Conservation (phyloP, 2,329 filamentous ascomycete genomes). For the Fusarium albosuccineum region DNA sequence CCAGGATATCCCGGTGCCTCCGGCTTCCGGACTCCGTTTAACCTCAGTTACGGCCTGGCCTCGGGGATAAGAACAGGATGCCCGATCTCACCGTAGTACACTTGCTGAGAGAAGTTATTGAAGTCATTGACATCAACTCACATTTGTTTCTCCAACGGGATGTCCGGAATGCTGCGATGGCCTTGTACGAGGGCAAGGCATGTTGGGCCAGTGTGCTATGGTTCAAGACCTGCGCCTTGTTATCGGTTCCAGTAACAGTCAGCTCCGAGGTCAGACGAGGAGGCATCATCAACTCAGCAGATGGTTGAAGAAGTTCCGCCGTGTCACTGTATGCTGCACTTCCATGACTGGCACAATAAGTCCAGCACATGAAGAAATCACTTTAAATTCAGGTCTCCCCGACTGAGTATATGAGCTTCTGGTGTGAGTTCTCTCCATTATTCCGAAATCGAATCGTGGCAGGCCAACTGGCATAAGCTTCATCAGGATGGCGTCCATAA, state of each 20-base stretch:
- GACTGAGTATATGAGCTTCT: neutral
- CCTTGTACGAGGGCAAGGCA: conserved; percentile 20
- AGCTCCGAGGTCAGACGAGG: conserved; percentile 29
- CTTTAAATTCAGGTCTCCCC: conserved; percentile 26
- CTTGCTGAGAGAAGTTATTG: conserved; percentile 22
- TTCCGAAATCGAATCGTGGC: neutral
- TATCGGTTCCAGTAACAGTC: conserved; percentile 12
- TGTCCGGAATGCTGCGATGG: neutral
- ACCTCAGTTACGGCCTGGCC: conserved; percentile 4
- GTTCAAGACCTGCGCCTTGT: conserved; percentile 11
- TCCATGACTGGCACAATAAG: too few species aligned
- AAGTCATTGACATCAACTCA: conserved; percentile 25
- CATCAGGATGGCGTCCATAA: conserved; percentile 45
- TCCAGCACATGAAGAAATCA: neutral
- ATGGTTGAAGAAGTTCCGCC: conserved; percentile 14
- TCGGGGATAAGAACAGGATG: conserved; percentile 18
- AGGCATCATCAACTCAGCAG: conserved; percentile 23
- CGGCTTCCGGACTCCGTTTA: conserved; percentile 41
- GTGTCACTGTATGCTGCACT: conserved; percentile 21
- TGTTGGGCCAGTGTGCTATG: conserved; percentile 22
- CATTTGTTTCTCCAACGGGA: too few species aligned
- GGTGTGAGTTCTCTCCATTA: neutral
- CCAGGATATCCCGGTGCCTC: conserved; percentile 20
- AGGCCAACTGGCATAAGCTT: neutral
- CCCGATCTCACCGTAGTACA: conserved; percentile 30